Base-by-base conservation (phyloP, 2,329 filamentous ascomycete genomes). In the Zopfia rhizophila region DNA sequence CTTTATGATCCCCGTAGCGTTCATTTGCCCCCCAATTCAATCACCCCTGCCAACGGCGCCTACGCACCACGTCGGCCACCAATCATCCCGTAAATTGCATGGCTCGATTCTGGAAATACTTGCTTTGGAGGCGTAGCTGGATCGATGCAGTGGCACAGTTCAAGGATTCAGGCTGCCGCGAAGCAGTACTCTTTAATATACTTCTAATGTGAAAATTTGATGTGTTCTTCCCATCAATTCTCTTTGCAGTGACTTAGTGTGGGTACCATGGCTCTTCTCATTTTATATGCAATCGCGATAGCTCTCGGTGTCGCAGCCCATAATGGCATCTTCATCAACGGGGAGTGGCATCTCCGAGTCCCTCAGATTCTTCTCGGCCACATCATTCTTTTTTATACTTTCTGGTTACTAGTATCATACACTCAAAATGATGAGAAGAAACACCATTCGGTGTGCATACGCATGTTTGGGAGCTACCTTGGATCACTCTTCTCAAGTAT, bases 291-390 rank as follows among this genome's bases (percentile, higher is more conserved):
- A 12, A 17, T n/a, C 7, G 8, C 29, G 14, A 16, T 32, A 8
- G 14, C 14, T 16, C 7, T 14, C 16, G 29, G 29, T 14, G 29
- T 32, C 29, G 7, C 29, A 7, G 11, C 29, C 11, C 29, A 32
- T 14, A 7, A n/a, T 12, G 29, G 29, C 7, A n/a, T 32, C 29
- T 32, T 32, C 14, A 32, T 32, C 8, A 7, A 16, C 7, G 29
- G 29, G 14, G 29, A 32, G 14, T 32, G 29, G 29, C 29, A 32
- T 17, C 14, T 32, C 8, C 8, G 24, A n/a, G n/a, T 27, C 24
- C n/a, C 24, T n/a, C n/a, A 8, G 8, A 27, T 27, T 8, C n/a
- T 27, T 8, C n/a, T n/a, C n/a, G 24, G 24, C 8, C 24, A 27
- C n/a, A 27, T 27, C 8, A 8, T 27, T 27, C 24, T 27, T 8